Base-by-base conservation (phyloP, 805 yeast genomes). In the Schizosaccharomyces cryophilus region DNA sequence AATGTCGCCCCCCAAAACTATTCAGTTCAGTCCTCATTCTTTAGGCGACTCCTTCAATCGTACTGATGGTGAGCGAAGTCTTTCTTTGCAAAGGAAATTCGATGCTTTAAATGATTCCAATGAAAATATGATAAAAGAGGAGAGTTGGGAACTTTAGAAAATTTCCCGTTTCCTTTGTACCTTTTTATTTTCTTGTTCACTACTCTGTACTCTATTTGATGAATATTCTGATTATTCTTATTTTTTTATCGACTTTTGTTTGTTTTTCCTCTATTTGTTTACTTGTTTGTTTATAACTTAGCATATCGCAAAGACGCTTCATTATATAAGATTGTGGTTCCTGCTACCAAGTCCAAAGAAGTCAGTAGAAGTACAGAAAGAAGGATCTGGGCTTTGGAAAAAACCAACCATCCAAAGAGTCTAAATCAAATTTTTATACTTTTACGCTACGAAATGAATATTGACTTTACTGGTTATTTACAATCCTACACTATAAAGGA, bases 401-500 rank as follows among this genome's bases (percentile, higher is more conserved):
- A 35, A 11, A 11, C 40, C 40, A 35, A 35, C 40, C 13, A 30
- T 35, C 40, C 13, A 9, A 35, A 35, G 13, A 35, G 15, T 35
- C 40, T 35, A 13, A 35, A 7, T 35, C 26, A n/a, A 19, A 45
- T 4, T 5, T 19, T 9, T 17, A 19, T 17, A 15, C 17, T 15
- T 11, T n/a, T n/a, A 15, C 5, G 13, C 13, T 19, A 5, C 9
- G 17, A 45, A n/a, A 45, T 45, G 51, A 24, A 24, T 21, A 19
- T 51, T 51, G 56, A 51, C 17, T 11, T 51, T 29, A 29, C 38
- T 24, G 38, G 56, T 17, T 51, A 51, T 51, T 51, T 51, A 51
- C 35, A 11, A 24, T 51, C 56, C n/a, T 51, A 51, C 31, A 24
- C 56, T 6, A 17, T 29, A 4, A 51, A 6, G 35, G 68, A 70